Evolutionary conservation across 345 rosid genomes (phyloP).

Genomic region (Syzygium aqueum): DNA sequence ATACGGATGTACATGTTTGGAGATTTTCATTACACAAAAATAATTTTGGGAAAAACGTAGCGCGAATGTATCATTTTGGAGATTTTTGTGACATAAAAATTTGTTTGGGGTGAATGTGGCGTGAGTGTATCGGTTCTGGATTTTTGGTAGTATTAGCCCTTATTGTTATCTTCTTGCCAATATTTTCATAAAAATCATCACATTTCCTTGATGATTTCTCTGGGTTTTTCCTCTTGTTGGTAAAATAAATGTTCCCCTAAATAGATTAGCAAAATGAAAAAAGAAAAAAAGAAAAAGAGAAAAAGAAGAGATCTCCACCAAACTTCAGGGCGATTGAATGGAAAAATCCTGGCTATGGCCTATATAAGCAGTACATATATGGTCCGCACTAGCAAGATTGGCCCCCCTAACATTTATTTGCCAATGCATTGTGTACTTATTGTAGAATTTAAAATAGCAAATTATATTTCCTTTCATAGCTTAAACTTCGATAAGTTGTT

Average conservation of each 20-base stretch:
- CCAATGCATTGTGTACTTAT: background rate
- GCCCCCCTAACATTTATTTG: background rate
- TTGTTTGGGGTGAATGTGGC: too few relatives aligned
- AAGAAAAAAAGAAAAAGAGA: rapidly evolving
- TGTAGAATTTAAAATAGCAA: background rate
- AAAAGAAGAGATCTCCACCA: background rate
- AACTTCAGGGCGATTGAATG: background rate
- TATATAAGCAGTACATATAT: background rate
- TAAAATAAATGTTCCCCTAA: background rate
- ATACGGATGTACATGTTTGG: too few relatives aligned
- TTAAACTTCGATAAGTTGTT: background rate
- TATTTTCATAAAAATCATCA: background rate
- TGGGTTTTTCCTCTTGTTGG: background rate
- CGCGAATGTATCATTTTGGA: too few relatives aligned
- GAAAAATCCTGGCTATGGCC: background rate
- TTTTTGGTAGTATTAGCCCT: too few relatives aligned
- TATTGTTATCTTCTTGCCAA: background rate
- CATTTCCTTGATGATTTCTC: background rate
- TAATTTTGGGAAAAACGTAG: too few relatives aligned
- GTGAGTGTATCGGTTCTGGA: too few relatives aligned
- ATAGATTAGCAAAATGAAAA: background rate
- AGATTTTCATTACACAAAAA: too few relatives aligned
- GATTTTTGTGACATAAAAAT: too few relatives aligned
- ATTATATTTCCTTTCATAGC: background rate
- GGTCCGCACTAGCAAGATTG: background rate